Percentiles rank a stretch among this genome's conserved stretches.
These are phyloP conservation scores for Flaveria floridana DNA, from an alignment of 140 eudicot genomes.

Conservation along the genomic window DNA sequence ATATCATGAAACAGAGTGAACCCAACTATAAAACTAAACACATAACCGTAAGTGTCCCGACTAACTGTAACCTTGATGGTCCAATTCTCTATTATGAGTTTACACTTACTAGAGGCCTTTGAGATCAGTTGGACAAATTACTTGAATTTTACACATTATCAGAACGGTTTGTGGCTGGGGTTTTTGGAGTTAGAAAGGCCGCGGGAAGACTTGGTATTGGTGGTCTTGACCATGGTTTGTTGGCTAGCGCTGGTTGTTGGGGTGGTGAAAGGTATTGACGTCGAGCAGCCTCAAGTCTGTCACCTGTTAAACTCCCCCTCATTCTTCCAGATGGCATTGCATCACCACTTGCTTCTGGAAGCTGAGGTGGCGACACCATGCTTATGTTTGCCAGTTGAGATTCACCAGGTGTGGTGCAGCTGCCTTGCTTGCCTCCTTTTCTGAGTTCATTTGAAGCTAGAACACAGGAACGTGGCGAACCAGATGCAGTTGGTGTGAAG, in stretches of 20 bases:
- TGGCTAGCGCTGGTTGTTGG: conserved; percentile 33
- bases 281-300: conserved; percentile 31
- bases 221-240: conserved; percentile 28
- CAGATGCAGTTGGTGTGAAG: not conserved
- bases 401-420: not conserved
- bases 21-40: too few species aligned
- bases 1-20: too few species aligned
- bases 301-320: conserved; percentile 49
- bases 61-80: too few species aligned
- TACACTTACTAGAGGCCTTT: not conserved
- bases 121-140: not conserved
- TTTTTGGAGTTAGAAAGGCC: not conserved
- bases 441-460: too few species aligned
- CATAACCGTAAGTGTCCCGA: too few species aligned
- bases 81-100: too few species aligned
- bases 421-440: too few species aligned
- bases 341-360: conserved; percentile 22
- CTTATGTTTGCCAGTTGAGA: conserved; percentile 15
- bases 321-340: conserved; percentile 34
- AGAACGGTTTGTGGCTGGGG: not conserved
- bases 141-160: not conserved
- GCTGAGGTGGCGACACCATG: not conserved
- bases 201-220: conserved; percentile 20
- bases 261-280: conserved; percentile 30
- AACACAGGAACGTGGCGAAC: too few species aligned